Evolutionary conservation across 2,329 filamentous ascomycete genomes (phyloP).

Genomic region (Diplocarpon mali): DNA sequence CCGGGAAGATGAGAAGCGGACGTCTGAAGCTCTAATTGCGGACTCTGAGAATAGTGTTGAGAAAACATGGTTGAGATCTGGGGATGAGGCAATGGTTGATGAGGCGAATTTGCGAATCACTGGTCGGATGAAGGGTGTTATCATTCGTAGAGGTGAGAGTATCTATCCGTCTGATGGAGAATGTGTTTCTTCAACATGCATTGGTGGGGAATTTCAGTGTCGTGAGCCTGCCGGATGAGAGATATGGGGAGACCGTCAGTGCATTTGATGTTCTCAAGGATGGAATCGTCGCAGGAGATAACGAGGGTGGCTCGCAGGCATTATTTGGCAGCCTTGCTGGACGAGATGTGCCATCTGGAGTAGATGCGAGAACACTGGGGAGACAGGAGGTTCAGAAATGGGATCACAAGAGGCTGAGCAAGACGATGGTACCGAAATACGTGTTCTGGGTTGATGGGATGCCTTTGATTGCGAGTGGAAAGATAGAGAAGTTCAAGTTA

Average conservation of each 20-base stretch:
- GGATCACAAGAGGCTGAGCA: not conserved
- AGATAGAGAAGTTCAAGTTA: constrained; percentile 4
- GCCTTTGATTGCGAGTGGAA: constrained; percentile 2
- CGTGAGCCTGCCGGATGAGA: constrained; percentile 50
- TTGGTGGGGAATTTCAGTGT: constrained; percentile 47
- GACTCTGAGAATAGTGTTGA: constrained; percentile 38
- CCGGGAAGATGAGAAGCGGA: constrained; percentile 65
- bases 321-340: no score
- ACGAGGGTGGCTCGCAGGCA: not conserved
- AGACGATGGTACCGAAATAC: constrained; percentile 2
- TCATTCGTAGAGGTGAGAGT: constrained; percentile 11
- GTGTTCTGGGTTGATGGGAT: constrained; percentile 2
- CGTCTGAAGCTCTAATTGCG: constrained; percentile 35
- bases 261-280: constrained; percentile 35
- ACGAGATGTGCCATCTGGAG: not conserved
- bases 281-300: not conserved
- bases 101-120: constrained; percentile 1
- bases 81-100: constrained; percentile 46
- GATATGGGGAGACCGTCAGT: constrained; percentile 55
- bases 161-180: constrained; percentile 8
- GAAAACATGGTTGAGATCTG: constrained; percentile 55
- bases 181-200: constrained; percentile 2
- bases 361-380: not conserved
- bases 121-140: constrained; percentile 7
- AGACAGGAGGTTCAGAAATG: not conserved